Evolutionary conservation across 306 rosid genomes (phyloP).

Genomic region (Leucaena leucocephala): DNA sequence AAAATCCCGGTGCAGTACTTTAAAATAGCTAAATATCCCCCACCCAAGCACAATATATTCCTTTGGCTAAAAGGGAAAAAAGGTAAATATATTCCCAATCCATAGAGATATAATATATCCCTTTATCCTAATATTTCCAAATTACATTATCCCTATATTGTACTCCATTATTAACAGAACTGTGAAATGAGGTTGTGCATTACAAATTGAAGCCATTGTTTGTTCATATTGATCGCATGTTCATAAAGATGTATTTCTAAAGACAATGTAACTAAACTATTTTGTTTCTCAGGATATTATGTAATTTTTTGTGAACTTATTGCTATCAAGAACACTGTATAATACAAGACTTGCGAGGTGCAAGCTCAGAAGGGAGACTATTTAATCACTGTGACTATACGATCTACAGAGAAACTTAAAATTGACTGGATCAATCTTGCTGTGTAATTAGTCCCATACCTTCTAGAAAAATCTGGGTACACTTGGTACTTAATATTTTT

Average conservation of each 20-base stretch:
- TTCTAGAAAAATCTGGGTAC: slow-evolving; percentile 8
- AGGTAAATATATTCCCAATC: background rate
- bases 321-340: slow-evolving; percentile 26
- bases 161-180: background rate
- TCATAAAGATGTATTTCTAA: slow-evolving; percentile 1
- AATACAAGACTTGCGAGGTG: slow-evolving; percentile 13
- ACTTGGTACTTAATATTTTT: slow-evolving; percentile 7
- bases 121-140: background rate
- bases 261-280: slow-evolving; percentile 1
- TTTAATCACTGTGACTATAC: background rate
- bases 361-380: slow-evolving; percentile 34
- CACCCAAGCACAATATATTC: background rate
- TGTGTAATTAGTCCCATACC: background rate
- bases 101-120: background rate
- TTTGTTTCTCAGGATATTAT: slow-evolving; percentile 23
- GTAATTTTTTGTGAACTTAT: slow-evolving; percentile 17
- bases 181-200: background rate
- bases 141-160: background rate
- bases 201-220: slow-evolving; percentile 3
- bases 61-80: background rate
- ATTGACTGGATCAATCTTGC: background rate
- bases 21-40: slow-evolving; percentile 2
- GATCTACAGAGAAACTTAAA: background rate
- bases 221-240: slow-evolving; percentile 32
- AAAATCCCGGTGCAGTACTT: background rate